Evolutionary conservation across 352 stramenopile species (phyloP).

Genomic region (Pilasporangium apinafurcum): DNA sequence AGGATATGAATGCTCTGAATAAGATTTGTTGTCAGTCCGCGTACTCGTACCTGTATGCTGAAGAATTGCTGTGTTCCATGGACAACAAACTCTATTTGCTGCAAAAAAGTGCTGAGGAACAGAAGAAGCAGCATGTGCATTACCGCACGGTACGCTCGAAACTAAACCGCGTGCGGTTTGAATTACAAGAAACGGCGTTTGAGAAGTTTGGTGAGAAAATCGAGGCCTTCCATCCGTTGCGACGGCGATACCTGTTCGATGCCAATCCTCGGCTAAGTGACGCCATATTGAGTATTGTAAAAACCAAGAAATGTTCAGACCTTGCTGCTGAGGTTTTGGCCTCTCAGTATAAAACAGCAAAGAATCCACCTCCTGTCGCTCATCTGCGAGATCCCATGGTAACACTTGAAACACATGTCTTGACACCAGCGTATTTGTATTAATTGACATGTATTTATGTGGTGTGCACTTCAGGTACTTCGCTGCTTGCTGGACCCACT

Average conservation of each 20-base stretch:
- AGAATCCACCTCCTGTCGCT: conserved; percentile 45
- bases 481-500: conserved; percentile 66
- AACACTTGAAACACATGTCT: no score
- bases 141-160: conserved; percentile 64
- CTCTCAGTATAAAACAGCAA: conserved; percentile 54
- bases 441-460: background rate
- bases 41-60: conserved; percentile 78
- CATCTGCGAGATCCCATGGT: conserved; percentile 73
- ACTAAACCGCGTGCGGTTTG: conserved; percentile 59
- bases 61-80: conserved; percentile 69
- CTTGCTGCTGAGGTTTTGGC: conserved; percentile 45
- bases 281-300: conserved; percentile 69
- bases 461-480: conserved; percentile 41
- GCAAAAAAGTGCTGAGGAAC: conserved; percentile 23
- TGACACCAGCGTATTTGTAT: no score
- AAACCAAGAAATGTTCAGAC: conserved; percentile 69
- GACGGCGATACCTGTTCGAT: conserved; percentile 53
- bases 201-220: conserved; percentile 61
- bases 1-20: conserved; percentile 64
- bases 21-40: conserved; percentile 84
- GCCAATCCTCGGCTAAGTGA: conserved; percentile 52
- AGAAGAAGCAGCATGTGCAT: conserved; percentile 23
- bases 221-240: conserved; percentile 68
- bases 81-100: conserved; percentile 62
- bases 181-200: conserved; percentile 69